Base-by-base conservation (phyloP, 2,329 filamentous ascomycete genomes). In the Xylariales sp. region DNA sequence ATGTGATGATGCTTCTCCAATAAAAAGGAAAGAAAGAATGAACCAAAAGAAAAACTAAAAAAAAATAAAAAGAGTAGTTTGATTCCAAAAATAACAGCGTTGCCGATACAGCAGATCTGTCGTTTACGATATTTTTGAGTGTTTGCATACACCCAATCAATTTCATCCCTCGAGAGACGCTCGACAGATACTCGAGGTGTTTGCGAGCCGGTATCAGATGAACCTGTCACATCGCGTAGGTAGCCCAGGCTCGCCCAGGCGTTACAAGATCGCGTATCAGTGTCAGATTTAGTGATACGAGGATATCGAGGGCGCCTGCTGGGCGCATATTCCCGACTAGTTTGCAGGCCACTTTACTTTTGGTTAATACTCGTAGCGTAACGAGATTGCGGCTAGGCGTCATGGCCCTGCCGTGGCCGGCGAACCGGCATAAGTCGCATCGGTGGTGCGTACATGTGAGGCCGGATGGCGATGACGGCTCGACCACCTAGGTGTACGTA, bases 191-290 rank as follows among this genome's bases (percentile, higher is more conserved):
- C 10, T 43, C 62, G 46, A 54, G 48, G 36, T 23, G 23, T 28
- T 59, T 36, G 56, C 39, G 62, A 39, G 39, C 28, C 36, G 55
- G 23, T 14, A 53, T 59, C 55, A 64, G 55, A 59, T 59, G 46
- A 53, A 56, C 43, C 43, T 39, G 60, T 67, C 60, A 57, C 65
- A 64, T 64, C 60, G 55, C 48, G 43, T 45, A 57, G 9, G 45
- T 62, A 41, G 60, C 23, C 55, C 43, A 46, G 43, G 60, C 55
- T 48, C 46, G 62, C 61, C 55, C 55, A 64, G 28, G 46, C 62
- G 57, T 65, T 68, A 68, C 65, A 67, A 60, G 65, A 60, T 52
- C 43, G 61, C 56, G 58, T 65, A 64, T 64, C 65, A 57, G 61
- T 61, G 56, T 62, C 65, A 67, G 58, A 52, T 52, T 52, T 46